Conservation (phyloP, 108 stramenopile genomes). For the Cyclostephanos tholiformis region DNA sequence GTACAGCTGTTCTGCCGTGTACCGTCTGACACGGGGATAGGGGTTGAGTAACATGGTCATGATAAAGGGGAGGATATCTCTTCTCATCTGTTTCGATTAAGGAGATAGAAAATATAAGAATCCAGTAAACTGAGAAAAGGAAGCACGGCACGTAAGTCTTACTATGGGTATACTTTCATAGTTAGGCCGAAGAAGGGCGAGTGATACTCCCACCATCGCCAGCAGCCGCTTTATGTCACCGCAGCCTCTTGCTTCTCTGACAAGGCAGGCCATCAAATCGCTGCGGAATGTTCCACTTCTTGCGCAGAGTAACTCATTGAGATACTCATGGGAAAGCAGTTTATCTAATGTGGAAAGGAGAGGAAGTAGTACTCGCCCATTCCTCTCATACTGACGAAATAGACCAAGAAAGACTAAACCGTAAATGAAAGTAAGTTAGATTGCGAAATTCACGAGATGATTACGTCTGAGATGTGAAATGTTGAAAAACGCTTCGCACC, state of each 20-base stretch:
- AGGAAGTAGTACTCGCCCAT: constrained; percentile 72
- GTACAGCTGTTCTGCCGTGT: constrained; percentile 89
- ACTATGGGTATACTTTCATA: constrained; percentile 39
- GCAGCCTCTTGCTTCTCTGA: constrained; percentile 63
- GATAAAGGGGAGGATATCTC: constrained; percentile 60
- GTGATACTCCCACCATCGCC: constrained; percentile 60
- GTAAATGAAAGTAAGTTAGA: background rate
- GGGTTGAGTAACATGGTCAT: constrained; percentile 77
- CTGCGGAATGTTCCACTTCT: constrained; percentile 44
- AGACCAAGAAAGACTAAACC: constrained; percentile 45
- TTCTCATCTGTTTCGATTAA: constrained; percentile 19
- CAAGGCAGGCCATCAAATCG: constrained; percentile 51
- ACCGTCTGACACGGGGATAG: constrained; percentile 87
- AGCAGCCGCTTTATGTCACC: constrained; percentile 75
- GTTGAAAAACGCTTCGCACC: constrained; percentile 25
- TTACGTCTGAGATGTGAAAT: background rate
- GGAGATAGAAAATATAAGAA: constrained; percentile 2
- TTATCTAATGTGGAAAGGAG: constrained; percentile 77
- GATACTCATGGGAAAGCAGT: constrained; percentile 68
- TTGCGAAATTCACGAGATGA: background rate
- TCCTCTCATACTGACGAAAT: constrained; percentile 53
- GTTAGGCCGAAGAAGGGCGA: constrained; percentile 57
- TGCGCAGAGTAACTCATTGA: constrained; percentile 59
- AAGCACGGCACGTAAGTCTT: constrained; percentile 21
- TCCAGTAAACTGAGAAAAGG: background rate